Evolutionary conservation across 2,329 filamentous ascomycete species (phyloP).

Genomic region (Botrytis fragariae): DNA sequence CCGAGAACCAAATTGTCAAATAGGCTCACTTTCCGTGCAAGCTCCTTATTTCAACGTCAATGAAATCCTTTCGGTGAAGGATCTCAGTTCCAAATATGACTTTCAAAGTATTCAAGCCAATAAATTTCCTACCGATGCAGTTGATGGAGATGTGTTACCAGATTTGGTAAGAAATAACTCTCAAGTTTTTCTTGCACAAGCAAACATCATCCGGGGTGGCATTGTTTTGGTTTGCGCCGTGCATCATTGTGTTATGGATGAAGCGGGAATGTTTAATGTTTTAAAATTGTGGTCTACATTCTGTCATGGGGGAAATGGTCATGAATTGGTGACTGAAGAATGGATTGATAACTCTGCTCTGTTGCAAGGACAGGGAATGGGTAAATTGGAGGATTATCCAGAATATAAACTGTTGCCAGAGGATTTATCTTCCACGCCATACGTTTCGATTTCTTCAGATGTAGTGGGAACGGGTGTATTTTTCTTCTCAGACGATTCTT

Average conservation of each 20-base stretch:
- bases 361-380: not conserved
- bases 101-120: not conserved
- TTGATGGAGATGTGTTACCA: not conserved
- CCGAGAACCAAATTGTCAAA: not conserved
- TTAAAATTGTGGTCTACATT: constrained; percentile 13
- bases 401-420: constrained; percentile 1
- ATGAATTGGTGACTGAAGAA: not conserved
- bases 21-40: constrained; percentile 5
- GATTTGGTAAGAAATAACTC: not conserved
- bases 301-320: not conserved
- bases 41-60: not conserved
- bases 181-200: not conserved
- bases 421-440: not conserved
- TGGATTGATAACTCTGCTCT: constrained; percentile 6
- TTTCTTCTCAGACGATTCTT: constrained; percentile 9
- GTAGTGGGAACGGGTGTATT: not conserved
- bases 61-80: not conserved
- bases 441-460: not conserved
- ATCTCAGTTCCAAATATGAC: constrained; percentile 5
- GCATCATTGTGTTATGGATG: constrained; percentile 12
- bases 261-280: not conserved
- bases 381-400: not conserved
- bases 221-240: not conserved
- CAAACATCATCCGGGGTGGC: not conserved
- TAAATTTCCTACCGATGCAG: not conserved